Conservation (phyloP, 768 basidiomycete genomes). For the Amanita fuliginea region DNA sequence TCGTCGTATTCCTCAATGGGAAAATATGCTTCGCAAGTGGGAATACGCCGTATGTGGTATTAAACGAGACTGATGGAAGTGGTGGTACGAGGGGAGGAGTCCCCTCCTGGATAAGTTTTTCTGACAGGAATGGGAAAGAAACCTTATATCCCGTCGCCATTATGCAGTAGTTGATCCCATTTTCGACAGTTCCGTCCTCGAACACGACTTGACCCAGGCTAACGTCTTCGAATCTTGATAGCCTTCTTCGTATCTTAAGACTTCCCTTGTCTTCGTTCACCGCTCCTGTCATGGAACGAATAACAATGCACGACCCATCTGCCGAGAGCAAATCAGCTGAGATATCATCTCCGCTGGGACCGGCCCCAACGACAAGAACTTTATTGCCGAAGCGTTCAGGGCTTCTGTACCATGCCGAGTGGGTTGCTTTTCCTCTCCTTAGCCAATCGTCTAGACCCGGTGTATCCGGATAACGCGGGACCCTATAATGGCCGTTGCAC, state of each 20-base stretch:
- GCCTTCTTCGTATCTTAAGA: conserved; percentile 29
- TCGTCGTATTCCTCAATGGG: conserved; percentile 37
- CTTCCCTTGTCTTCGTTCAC: conserved; percentile 19
- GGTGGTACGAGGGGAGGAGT: conserved; percentile 36
- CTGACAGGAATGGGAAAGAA: conserved; percentile 51
- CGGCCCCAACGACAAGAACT: conserved; percentile 36
- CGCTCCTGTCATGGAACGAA: conserved; percentile 42
- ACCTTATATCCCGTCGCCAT: conserved; percentile 70
- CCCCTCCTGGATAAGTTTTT: conserved; percentile 17
- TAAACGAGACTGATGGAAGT: conserved; percentile 37
- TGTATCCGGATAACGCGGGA: conserved; percentile 49
- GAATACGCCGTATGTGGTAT: conserved; percentile 57
- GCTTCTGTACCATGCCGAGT: conserved; percentile 60
- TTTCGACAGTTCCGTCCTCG: conserved; percentile 40
- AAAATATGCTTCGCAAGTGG: conserved; percentile 66
- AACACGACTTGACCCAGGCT: not conserved
- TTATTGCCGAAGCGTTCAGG: conserved; percentile 31
- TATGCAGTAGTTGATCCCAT: conserved; percentile 49
- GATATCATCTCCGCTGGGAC: conserved; percentile 66
- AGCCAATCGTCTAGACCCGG: conserved; percentile 57
- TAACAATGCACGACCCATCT: conserved; percentile 28
- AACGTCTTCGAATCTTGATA: conserved; percentile 29
- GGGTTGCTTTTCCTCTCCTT: conserved; percentile 35
- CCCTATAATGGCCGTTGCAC: conserved; percentile 65
- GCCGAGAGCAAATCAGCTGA: conserved; percentile 38